Base-by-base conservation (phyloP, 805 yeast species). In the Saccharomycopsis babjevae region DNA sequence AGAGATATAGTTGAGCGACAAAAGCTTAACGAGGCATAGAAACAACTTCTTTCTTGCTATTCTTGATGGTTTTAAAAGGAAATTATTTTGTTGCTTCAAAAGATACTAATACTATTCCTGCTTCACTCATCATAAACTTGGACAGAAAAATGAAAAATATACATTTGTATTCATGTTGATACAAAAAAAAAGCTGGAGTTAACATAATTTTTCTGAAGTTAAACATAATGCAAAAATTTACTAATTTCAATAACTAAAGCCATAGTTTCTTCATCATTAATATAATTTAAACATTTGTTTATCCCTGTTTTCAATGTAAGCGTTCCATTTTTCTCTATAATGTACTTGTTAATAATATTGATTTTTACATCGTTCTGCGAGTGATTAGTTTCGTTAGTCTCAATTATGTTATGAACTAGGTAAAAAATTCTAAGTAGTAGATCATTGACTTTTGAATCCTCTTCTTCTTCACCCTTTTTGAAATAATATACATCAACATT, bases 1-100 rank as follows among this genome's bases (percentile, higher is more conserved):
- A 70, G 88, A 62, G 91, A 86, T 65, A 73, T 83, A 36, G 76
- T 82, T 0, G 89, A 84, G 39, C 40, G 59, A 6, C 28, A 59
- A 57, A 64, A 59, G 30, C 20, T n/a, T 18, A 22, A 39, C 18
- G 25, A 13, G 13, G 13, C 18, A 30, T 43, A 42, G 32, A 34
- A 10, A 18, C 10, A 56, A 2, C 25, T 16, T 8, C 4, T 40
- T 10, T 10, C 22, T 46, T 13, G 25, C 15, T 25, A 22, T 25
- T 22, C 28, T 22, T 46, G 8, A 13, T 16, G 13, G 3, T 40
- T n/a, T 40, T 13, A 13, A 16, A 38, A 38, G 15, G 11, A 38
- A 38, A 13, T 13, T 38, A 11, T 38, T 38, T 5, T 28, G 3
- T 28, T 28, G 32, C 6, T 28, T 6, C 32, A 28, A 28, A 28